Percentiles rank a stretch among this genome's conserved stretches.
phyloP scores from a whole-genome alignment of 23 red algal genomes.

The Gracilaria domingensis region DNA sequence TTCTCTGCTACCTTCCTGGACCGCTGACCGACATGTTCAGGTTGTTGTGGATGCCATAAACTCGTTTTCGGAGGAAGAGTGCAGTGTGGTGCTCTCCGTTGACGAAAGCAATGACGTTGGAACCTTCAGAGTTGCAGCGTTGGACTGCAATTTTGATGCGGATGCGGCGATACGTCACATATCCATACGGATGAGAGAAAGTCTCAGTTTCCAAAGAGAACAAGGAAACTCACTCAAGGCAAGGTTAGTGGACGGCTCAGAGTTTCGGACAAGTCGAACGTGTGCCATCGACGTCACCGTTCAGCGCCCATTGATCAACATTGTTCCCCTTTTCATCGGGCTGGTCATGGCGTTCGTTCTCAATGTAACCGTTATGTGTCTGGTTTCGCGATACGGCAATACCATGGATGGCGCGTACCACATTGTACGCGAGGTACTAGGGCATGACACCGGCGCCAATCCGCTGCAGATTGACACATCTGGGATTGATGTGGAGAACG shows the following conservation, averaged over 20 bases:
- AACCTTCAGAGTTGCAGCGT: not conserved
- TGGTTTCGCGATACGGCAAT: not conserved
- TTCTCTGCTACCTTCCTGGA: not conserved
- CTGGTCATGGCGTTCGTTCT: not conserved
- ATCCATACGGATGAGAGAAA: not conserved
- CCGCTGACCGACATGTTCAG: not conserved
- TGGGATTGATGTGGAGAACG: not conserved
- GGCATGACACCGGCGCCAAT: slow-evolving; percentile 39
- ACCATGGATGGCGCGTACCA: slow-evolving; percentile 33
- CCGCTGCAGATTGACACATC: not conserved
- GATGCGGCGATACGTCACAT: not conserved
- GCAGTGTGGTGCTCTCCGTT: not conserved
- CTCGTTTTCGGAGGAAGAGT: not conserved
- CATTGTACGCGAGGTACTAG: slow-evolving; percentile 31
- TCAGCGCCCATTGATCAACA: slow-evolving; percentile 28
- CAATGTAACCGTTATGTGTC: not conserved
- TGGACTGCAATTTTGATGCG: not conserved
- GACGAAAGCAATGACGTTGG: not conserved
- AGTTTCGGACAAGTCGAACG: not conserved
- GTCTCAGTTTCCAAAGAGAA: not conserved
- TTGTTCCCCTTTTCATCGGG: slow-evolving; percentile 17
- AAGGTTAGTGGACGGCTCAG: not conserved
- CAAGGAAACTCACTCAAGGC: not conserved
- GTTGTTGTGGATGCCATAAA: not conserved
- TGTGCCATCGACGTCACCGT: slow-evolving; percentile 3